Evolutionary conservation across 805 yeast genomes (phyloP), one percentile per base, ranked within the genome.

Genomic region (Ogataea minuta): DNA sequence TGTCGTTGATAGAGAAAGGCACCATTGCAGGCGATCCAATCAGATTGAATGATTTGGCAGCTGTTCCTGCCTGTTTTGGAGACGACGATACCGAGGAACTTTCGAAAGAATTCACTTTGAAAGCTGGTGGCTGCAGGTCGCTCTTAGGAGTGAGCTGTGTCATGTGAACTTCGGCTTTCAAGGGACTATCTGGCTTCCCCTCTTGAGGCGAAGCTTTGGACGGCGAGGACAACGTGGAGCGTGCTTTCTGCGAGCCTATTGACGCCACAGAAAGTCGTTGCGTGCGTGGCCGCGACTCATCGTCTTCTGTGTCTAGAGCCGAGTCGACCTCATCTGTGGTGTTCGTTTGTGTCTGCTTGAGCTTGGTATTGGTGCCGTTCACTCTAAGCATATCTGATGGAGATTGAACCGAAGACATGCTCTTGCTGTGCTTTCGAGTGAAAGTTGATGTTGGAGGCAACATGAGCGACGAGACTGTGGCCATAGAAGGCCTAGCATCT

Each of bases 381-480:
- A 63, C 66, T 34, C 67, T 57, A 24, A 67, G 56, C 28, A 62
- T 57, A 48, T 67, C 71, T 5, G 67, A 62, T 6, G 66, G 69
- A 23, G 67, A 63, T 39, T 67, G 72, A n/a, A 70, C 67, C 20
- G 72, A 72, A 6, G 77, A 68, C 28, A 72, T 49, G 0, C 77
- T 69, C 36, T 68, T 60, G 31, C 65, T 63, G 57, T 62, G 72
- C 44, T 60, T 56, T 43, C 61, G 54, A 6, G 60, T 41, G 28
- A 43, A 23, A 19, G 33, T 41, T 3, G 50, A 24, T 11, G 33
- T 40, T 23, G 59, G 59, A 5, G 54, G 55, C 11, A 46, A 16
- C 9, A 39, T 25, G 15, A 23, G 4, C 8, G 36, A 14, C 9
- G 13, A 23, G 12, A 24, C n/a, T 2, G 46, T 11, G 8, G 36